Percentiles rank a stretch among this genome's conserved stretches.
Conservation (phyloP, 2,329 filamentous ascomycete genomes). For the Stachybotrys chlorohalonatus region DNA sequence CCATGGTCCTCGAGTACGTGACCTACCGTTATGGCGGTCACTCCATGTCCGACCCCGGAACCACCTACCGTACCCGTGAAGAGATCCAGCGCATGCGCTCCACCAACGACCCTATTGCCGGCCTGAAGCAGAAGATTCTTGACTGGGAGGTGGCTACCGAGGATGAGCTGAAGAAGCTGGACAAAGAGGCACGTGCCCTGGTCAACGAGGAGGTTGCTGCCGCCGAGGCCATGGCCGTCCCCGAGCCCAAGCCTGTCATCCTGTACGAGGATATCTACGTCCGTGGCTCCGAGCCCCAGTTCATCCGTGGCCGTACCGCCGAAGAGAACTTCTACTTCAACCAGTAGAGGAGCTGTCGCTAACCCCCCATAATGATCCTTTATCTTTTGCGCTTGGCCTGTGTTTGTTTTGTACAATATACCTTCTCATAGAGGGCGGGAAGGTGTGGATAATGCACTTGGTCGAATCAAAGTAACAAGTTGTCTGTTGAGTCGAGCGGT, state of each 20-base stretch:
- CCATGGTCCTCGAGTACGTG: conserved; percentile 95
- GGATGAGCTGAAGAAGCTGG: conserved; percentile 91
- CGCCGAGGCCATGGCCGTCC: conserved; percentile 79
- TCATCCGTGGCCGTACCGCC: conserved; percentile 75
- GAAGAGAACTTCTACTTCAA: conserved; percentile 95
- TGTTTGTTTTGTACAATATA: conserved; percentile 20
- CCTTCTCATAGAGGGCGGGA: conserved; percentile 16
- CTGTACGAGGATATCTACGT: conserved; percentile 97
- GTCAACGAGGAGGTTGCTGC: conserved; percentile 85
- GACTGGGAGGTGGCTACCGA: conserved; percentile 89
- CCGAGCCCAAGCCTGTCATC: conserved; percentile 71
- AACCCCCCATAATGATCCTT: conserved; percentile 21
- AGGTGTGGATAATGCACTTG: conserved; percentile 12
- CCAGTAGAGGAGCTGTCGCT: conserved; percentile 23
- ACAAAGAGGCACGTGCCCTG: conserved; percentile 81
- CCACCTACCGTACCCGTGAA: conserved; percentile 97
- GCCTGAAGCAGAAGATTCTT: conserved; percentile 94
- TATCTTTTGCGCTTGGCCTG: conserved; percentile 10
- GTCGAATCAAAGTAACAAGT: conserved; percentile 1
- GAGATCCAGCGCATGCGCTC: conserved; percentile 99
- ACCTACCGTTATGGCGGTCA: conserved; percentile 99
- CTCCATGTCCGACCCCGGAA: conserved; percentile 99
- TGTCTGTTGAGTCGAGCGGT: not conserved
- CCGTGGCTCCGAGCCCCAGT: conserved; percentile 75
- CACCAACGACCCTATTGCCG: conserved; percentile 96